A percentile compares a stretch with the other conserved stretches of the same genome.
Conservation (phyloP, 2,329 filamentous ascomycete species). For the Fonsecaea erecta region DNA sequence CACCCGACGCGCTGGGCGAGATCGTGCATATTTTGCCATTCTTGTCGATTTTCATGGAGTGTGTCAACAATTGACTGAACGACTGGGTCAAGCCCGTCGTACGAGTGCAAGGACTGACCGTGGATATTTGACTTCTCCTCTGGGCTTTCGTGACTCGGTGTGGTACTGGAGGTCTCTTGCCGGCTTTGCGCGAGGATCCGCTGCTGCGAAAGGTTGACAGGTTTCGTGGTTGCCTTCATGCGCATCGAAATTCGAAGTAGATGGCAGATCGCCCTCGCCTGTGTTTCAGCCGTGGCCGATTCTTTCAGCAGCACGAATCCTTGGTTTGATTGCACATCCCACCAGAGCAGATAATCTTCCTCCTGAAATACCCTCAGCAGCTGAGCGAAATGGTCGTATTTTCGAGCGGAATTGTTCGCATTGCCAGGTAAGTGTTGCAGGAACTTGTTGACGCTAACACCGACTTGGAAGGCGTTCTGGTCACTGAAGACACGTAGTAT, state of each 20-base stretch:
- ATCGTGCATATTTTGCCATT: conserved; percentile 24
- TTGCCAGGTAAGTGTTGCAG: conserved; percentile 17
- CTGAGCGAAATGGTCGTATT: conserved; percentile 1
- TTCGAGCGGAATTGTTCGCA: not conserved
- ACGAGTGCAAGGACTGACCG: not conserved
- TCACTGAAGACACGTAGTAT: not conserved
- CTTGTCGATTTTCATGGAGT: conserved; percentile 19
- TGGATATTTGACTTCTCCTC: conserved; percentile 2
- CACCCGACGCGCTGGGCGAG: conserved; percentile 31
- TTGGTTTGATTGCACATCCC: conserved; percentile 48
- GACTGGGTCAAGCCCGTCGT: not conserved
- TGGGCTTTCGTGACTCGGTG: not conserved
- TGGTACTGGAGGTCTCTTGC: not conserved
- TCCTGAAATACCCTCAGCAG: conserved; percentile 54
- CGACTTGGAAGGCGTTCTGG: conserved; percentile 19
- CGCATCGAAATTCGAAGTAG: conserved; percentile 42
- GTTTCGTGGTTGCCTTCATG: not conserved
- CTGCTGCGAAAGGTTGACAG: not conserved
- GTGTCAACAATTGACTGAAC: conserved; percentile 22
- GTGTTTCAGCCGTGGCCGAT: conserved; percentile 53
- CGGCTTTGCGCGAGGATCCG: not conserved
- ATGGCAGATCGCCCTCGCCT: conserved; percentile 68
- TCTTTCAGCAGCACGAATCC: conserved; percentile 69
- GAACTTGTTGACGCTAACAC: conserved; percentile 22
- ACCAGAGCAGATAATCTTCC: conserved; percentile 67